Conservation (phyloP, 306 rosid species). For the Corylus avellana region DNA sequence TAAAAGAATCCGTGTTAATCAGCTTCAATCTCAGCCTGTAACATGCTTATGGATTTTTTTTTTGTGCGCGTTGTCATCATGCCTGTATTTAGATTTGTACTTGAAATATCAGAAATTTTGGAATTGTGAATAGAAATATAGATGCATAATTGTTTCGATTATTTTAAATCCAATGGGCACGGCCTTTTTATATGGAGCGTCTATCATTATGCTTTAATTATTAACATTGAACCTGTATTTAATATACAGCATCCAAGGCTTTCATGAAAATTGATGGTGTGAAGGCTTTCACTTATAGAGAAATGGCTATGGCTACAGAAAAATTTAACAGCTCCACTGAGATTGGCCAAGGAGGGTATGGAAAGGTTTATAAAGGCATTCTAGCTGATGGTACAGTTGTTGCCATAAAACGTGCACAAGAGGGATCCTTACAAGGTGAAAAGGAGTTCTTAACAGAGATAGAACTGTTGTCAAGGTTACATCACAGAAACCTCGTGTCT, state of each 20-base stretch:
- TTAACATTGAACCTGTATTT: conserved; percentile 28
- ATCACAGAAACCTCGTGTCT: conserved; percentile 86
- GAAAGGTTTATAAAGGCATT: conserved; percentile 75
- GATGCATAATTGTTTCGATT: neutral
- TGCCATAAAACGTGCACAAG: conserved; percentile 90
- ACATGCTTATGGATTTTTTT: too few species aligned
- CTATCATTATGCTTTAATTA: neutral
- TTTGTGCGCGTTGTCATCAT: too few species aligned
- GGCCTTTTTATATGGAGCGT: neutral
- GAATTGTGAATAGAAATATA: too few species aligned
- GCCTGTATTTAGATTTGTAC: too few species aligned
- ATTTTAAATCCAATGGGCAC: neutral
- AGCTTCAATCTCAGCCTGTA: too few species aligned
- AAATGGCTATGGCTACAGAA: conserved; percentile 65
- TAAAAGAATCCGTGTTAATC: too few species aligned
- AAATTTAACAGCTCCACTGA: conserved; percentile 58
- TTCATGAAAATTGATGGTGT: conserved; percentile 69
- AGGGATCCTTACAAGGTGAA: conserved; percentile 79
- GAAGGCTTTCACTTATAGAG: conserved; percentile 56
- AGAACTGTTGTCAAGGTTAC: conserved; percentile 70
- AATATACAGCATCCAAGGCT: conserved; percentile 54
- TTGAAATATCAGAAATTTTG: too few species aligned
- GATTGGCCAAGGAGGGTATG: conserved; percentile 86
- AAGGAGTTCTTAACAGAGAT: conserved; percentile 89
- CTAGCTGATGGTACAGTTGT: conserved; percentile 59